A percentile compares a stretch with the other conserved stretches of the same genome.
Evolutionary conservation across 192 early-diverging fungal genomes (phyloP).

Genomic region (Gonapodya prolifera): DNA sequence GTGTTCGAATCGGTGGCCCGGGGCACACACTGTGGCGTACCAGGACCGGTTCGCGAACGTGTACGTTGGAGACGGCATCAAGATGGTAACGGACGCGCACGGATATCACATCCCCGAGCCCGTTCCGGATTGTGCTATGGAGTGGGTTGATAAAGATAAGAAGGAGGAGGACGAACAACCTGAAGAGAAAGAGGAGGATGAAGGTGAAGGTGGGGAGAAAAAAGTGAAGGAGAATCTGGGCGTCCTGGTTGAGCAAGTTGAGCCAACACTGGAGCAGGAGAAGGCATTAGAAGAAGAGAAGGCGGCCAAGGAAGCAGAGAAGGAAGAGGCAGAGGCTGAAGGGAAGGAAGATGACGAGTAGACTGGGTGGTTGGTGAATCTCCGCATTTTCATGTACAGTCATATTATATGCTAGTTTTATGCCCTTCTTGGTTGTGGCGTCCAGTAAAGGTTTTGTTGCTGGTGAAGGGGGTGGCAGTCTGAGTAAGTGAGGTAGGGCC

Average conservation of each 20-base stretch:
- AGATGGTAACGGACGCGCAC: constrained; percentile 22
- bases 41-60: constrained; percentile 49
- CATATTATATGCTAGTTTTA: neutral
- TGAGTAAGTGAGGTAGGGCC: too few relatives aligned
- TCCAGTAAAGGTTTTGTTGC: too few relatives aligned
- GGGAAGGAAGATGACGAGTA: constrained; percentile 17
- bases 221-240: constrained; percentile 11
- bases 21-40: constrained; percentile 36
- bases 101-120: constrained; percentile 22
- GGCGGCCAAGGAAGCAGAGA: constrained; percentile 27
- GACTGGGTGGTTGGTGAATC: constrained; percentile 24
- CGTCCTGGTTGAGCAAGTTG: constrained; percentile 29
- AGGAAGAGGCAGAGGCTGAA: constrained; percentile 33
- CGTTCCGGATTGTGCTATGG: constrained; percentile 27
- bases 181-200: constrained; percentile 9
- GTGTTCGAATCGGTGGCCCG: constrained; percentile 42
- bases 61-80: constrained; percentile 47
- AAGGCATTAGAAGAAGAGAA: constrained; percentile 34
- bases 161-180: neutral
- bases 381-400: constrained; percentile 1
- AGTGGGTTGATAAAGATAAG: constrained; percentile 16
- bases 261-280: constrained; percentile 48
- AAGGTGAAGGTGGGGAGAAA: constrained; percentile 20
- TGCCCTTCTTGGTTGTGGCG: too few relatives aligned
- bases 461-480: too few relatives aligned